These are phyloP conservation scores for Quillaja saponaria DNA, from an alignment of 306 rosid species.

Conservation along the genomic window DNA sequence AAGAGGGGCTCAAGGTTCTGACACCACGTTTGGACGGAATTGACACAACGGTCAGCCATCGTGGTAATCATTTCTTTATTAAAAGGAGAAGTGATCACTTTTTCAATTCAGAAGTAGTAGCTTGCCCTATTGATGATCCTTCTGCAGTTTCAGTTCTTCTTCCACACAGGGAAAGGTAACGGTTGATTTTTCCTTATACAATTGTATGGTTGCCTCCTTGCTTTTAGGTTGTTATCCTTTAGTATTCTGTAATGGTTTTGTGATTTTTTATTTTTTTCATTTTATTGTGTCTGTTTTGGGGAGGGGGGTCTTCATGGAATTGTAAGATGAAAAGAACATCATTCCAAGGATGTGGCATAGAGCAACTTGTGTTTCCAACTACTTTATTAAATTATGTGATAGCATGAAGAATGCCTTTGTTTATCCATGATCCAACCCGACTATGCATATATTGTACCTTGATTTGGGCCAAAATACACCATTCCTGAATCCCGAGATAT, in stretches of 20 bases:
- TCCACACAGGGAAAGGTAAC: conserved; percentile 90
- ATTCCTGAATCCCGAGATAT: conserved; percentile 1
- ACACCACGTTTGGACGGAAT: conserved; percentile 79
- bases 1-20: conserved; percentile 66
- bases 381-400: conserved; percentile 7
- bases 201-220: conserved; percentile 21
- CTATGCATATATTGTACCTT: conserved; percentile 8
- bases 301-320: conserved; percentile 10
- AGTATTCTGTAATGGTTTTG: conserved; percentile 4
- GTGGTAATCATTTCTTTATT: conserved; percentile 81
- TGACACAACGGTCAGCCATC: conserved; percentile 76
- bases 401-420: conserved; percentile 8
- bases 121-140: conserved; percentile 64
- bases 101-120: conserved; percentile 85
- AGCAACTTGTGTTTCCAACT: conserved; percentile 3
- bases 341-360: conserved; percentile 7
- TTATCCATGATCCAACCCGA: conserved; percentile 2
- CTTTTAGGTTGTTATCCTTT: conserved; percentile 17
- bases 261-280: not conserved
- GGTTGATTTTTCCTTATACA: not conserved
- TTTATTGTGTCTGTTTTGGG: too few relatives aligned
- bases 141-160: conserved; percentile 65
- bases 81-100: conserved; percentile 65
- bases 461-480: conserved; percentile 7
- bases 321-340: conserved; percentile 6